Base-by-base conservation (phyloP, 1,284 basidiomycete genomes). In the Rhodotorula sp. region DNA sequence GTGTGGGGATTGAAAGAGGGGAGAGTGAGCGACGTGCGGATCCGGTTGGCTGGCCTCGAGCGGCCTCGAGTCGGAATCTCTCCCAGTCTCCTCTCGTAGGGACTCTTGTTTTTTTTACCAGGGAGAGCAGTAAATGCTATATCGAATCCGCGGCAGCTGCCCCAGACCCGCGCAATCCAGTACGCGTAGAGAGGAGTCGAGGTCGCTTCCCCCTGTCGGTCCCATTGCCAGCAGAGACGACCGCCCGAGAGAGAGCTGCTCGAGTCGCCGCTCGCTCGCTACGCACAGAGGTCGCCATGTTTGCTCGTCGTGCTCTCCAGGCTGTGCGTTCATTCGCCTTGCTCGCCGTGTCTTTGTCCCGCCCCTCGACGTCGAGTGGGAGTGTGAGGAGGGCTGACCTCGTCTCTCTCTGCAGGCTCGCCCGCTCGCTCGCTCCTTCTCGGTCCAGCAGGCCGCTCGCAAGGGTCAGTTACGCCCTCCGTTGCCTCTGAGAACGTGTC, bases 391-490 rank as follows among this genome's bases (percentile, higher is more conserved):
- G 10, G 38, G 38, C 65, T 60, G 28, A 34, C 66, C 48, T 6
- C 6, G 8, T 12, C 7, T 6, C 5, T 12, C 19, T 38, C 43
- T 21, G 54, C 64, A 73, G 72, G 63, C 72, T 47, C 72, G 72
- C 61, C 61, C 72, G 54, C 54, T 59, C 62, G 60, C 66, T 28
- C 67, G 72, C 60, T 66, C 68, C 61, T 75, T 75, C 73, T 70
- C 73, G 55, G 61, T 59, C 50, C 49, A 52, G 15, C 61, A 48
- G 26, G 64, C 61, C 26, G 68, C 55, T 45, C 71, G 73, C 70
- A 75, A 75, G 73, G 73, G 73, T 75, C n/a, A 23, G 72, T 69
- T 34, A 6, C 34, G 6, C 6, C 1, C 60, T 56, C 56, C 16
- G 6, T 7, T 43, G 8, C 1, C 8, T 14, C 38, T 43, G 38